Percentiles rank a stretch among this genome's conserved stretches.
These are phyloP conservation scores for Sodiomyces alkalinus DNA, from an alignment of 2,329 filamentous ascomycete species.

Conservation along the genomic window DNA sequence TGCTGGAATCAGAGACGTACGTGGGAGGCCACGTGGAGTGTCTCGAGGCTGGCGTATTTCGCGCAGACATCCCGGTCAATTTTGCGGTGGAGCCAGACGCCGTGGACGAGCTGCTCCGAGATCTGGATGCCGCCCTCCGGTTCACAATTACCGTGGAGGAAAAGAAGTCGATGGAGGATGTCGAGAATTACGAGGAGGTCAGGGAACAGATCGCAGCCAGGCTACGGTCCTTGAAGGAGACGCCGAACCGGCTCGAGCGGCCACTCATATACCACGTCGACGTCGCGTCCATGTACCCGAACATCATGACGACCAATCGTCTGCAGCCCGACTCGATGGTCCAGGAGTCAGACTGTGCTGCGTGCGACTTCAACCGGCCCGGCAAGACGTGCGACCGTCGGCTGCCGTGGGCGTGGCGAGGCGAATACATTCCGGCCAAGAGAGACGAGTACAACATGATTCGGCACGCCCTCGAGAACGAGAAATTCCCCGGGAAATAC, in stretches of 20 bases:
- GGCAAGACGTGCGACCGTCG: constrained; percentile 94
- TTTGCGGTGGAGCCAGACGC: constrained; percentile 82
- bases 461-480: constrained; percentile 75
- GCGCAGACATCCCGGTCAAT: constrained; percentile 87
- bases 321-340: constrained; percentile 99
- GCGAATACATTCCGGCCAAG: constrained; percentile 91
- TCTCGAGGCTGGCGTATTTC: constrained; percentile 95
- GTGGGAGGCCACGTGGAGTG: constrained; percentile 97
- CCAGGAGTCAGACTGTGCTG: constrained; percentile 84
- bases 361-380: constrained; percentile 94
- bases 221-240: constrained; percentile 59
- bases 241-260: constrained; percentile 68
- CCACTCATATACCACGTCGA: constrained; percentile 96
- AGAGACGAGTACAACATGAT: constrained; percentile 99
- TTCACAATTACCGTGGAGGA: constrained; percentile 80
- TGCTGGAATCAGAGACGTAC: constrained; percentile 94
- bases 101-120: constrained; percentile 72
- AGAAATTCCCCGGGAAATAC: constrained; percentile 70
- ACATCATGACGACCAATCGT: constrained; percentile 99
- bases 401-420: constrained; percentile 95
- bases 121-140: constrained; percentile 75
- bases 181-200: constrained; percentile 71
- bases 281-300: constrained; percentile 98
- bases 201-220: constrained; percentile 65
- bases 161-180: constrained; percentile 65